phyloP scores from a whole-genome alignment of 202 grass and related monocot genomes.

The Carex sylvatica region DNA sequence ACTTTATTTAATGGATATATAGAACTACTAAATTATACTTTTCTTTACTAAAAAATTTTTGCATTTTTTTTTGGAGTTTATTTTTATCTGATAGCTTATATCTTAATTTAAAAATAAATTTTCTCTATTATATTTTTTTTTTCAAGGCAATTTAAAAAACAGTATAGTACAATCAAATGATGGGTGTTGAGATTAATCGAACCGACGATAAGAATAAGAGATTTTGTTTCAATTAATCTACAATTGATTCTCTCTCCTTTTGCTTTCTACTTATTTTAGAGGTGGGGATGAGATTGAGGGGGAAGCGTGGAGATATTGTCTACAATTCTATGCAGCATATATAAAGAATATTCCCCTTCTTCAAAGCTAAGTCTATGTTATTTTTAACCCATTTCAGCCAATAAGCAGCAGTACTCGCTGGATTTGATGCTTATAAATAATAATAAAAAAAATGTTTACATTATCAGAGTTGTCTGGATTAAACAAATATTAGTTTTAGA shows the following conservation, averaged over 20 bases:
- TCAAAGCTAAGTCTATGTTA: background rate
- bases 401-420: background rate
- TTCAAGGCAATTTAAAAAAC: background rate
- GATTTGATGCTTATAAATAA: background rate
- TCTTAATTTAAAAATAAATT: background rate
- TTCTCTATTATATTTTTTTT: background rate
- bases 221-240: background rate
- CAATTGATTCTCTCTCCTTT: background rate
- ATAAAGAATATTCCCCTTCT: conserved; percentile 8
- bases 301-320: background rate
- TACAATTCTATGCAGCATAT: background rate
- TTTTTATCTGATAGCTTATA: background rate
- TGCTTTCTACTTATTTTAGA: background rate
- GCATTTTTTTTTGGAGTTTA: too few relatives aligned
- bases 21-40: background rate
- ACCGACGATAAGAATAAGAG: background rate
- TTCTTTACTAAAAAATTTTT: background rate
- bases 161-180: background rate
- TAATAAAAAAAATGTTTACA: background rate
- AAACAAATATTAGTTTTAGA: conserved; percentile 7
- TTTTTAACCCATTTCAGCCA: background rate
- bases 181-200: background rate
- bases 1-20: background rate
- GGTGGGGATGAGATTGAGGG: background rate
- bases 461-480: background rate